Evolutionary conservation across 2,329 filamentous ascomycete genomes (phyloP), one percentile per base, ranked within the genome.

Genomic region (Westerdykella ornata): DNA sequence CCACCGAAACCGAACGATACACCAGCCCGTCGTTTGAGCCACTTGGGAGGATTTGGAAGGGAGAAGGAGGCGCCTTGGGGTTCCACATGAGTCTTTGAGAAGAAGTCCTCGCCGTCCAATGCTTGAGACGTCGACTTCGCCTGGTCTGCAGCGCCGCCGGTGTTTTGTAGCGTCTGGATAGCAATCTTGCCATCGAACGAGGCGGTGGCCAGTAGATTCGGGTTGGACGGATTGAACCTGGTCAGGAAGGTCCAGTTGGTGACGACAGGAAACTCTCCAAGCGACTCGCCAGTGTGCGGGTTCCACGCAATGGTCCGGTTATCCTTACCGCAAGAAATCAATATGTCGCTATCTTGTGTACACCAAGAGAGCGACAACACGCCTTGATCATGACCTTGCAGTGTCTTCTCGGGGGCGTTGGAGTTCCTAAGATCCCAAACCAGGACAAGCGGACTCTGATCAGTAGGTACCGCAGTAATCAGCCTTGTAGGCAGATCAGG

Each of bases 221-320:
- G 90, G 66, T 98, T 95, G 53, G 86, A 82, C 20, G 92, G 92
- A 65, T 95, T 89, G 77, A 94, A 97, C 47, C 84, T 80, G 4
- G 92, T 95, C 62, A 90, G 82, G 72, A 98, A 98, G 5, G 89
- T 95, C 90, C 92, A 98, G 68, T 97, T 98, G n/a, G 90, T 96
- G 40, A 94, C 89, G 57, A 96, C 88, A 4, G 90, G 89, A 60
- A 97, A 90, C 68, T 97, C 90, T 51, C 94, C 92, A 49, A 88
- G 84, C 11, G 79, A 75, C 61, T 92, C 81, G 39, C 90, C 90
- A 2, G 85, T 95, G 59, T 92, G 85, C 1, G 92, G 88, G 66
- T 97, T 97, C 92, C 94, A 98, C 46, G 92, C 82, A 46, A 98
- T 78, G 2, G 89, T 96, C 55, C 87, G 81, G 63, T 97, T 97